Conservation (phyloP, 345 rosid species). For the Arabis hirsuta region DNA sequence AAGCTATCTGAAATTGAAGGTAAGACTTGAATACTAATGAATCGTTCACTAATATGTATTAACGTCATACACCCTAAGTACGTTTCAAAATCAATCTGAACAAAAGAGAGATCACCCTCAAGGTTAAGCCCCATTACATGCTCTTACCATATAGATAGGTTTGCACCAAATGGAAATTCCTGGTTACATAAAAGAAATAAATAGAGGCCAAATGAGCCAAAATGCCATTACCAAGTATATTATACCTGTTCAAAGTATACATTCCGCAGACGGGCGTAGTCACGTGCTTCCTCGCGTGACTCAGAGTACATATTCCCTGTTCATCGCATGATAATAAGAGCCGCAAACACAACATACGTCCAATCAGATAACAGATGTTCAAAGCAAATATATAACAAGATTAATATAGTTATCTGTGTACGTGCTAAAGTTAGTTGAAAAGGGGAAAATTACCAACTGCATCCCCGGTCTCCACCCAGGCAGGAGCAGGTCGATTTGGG, state of each 20-base stretch:
- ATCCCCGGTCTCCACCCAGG: conserved; percentile 99
- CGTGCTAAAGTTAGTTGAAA: conserved; percentile 14
- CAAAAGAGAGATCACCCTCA: conserved; percentile 19
- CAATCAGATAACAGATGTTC: conserved; percentile 21
- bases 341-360: conserved; percentile 24
- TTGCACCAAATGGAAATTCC: neutral
- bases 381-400: conserved; percentile 43
- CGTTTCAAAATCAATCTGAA: neutral
- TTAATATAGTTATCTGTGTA: neutral
- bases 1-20: neutral
- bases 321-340: conserved; percentile 60
- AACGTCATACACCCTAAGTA: neutral
- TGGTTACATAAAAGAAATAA: conserved; percentile 6
- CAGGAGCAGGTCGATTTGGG: conserved; percentile 75
- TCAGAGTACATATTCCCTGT: conserved; percentile 85
- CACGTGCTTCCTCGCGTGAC: conserved; percentile 91
- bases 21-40: neutral
- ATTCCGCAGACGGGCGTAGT: conserved; percentile 89
- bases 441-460: conserved; percentile 83
- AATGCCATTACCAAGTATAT: conserved; percentile 13
- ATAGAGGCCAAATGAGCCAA: conserved; percentile 8
- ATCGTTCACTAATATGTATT: neutral
- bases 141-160: neutral
- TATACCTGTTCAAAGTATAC: conserved; percentile 89
- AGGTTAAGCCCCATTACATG: conserved; percentile 9